Percentiles rank a stretch among this genome's conserved stretches.
phyloP scores from a whole-genome alignment of 2,329 filamentous ascomycete genomes.

The Fusarium veterinarium region DNA sequence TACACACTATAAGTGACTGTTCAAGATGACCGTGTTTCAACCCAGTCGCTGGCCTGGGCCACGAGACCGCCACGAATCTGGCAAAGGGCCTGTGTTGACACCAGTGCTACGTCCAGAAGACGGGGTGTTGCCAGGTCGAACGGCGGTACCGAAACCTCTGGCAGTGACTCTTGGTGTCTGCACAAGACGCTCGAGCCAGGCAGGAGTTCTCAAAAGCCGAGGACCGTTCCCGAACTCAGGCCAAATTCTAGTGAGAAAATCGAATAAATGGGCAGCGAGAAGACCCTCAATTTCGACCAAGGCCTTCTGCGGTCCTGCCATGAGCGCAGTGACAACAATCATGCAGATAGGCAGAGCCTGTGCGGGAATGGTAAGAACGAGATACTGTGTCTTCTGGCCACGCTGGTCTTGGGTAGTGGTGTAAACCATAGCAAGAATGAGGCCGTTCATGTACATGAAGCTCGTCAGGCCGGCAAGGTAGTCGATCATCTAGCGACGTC shows the following conservation, averaged over 20 bases:
- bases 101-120: constrained; percentile 56
- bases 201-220: constrained; percentile 80
- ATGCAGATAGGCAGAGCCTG: constrained; percentile 85
- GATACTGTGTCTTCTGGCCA: constrained; percentile 79
- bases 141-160: constrained; percentile 65
- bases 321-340: constrained; percentile 78
- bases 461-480: constrained; percentile 49
- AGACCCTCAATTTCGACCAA: constrained; percentile 80
- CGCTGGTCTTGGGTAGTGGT: constrained; percentile 89
- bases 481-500: constrained; percentile 47
- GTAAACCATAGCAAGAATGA: constrained; percentile 84
- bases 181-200: constrained; percentile 76
- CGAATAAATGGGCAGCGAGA: constrained; percentile 86
- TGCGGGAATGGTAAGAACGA: constrained; percentile 84
- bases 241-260: constrained; percentile 90
- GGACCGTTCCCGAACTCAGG: constrained; percentile 87
- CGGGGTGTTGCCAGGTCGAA: constrained; percentile 52
- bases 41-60: constrained; percentile 73
- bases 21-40: constrained; percentile 40
- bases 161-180: constrained; percentile 50
- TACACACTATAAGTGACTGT: too few relatives aligned
- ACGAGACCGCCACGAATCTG: constrained; percentile 72
- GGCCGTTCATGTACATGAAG: constrained; percentile 66
- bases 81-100: constrained; percentile 62
- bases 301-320: constrained; percentile 65